These are phyloP conservation scores for Phytomonas francai DNA, from an alignment of 208 protist genomes.

Conservation along the genomic window DNA sequence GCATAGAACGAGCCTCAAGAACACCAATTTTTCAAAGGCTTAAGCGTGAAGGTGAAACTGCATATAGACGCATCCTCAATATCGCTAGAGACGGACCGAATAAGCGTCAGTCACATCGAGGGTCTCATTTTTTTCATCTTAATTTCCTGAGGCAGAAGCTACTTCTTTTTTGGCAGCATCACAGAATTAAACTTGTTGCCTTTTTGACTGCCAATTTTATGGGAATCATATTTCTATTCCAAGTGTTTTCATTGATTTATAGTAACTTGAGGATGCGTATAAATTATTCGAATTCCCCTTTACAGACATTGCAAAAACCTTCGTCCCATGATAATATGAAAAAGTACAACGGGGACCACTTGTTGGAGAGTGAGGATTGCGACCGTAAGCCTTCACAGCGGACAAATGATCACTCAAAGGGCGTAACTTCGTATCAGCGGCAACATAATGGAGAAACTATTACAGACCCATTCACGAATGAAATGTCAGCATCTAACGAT, in stretches of 20 bases:
- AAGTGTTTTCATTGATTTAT: constrained; percentile 35
- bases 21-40: constrained; percentile 19
- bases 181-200: constrained; percentile 19
- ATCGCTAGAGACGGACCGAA: neutral
- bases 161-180: constrained; percentile 15
- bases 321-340: neutral
- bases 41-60: constrained; percentile 10
- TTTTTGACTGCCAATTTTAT: constrained; percentile 72
- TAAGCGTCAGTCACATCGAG: neutral
- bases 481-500: neutral
- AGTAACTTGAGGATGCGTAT: constrained; percentile 16
- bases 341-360: neutral
- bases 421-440: neutral
- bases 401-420: neutral
- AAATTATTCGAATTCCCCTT: constrained; percentile 11
- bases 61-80: constrained; percentile 12
- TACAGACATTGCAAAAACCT: neutral
- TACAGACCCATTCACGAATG: neutral
- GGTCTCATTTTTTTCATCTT: constrained; percentile 8
- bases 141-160: constrained; percentile 15
- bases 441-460: neutral
- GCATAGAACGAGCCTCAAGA: constrained; percentile 14
- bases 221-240: constrained; percentile 47
- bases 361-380: neutral
- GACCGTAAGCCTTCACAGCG: neutral